Base-by-base conservation (phyloP, 2,329 filamentous ascomycete species). In the Microthyrium microscopicum region DNA sequence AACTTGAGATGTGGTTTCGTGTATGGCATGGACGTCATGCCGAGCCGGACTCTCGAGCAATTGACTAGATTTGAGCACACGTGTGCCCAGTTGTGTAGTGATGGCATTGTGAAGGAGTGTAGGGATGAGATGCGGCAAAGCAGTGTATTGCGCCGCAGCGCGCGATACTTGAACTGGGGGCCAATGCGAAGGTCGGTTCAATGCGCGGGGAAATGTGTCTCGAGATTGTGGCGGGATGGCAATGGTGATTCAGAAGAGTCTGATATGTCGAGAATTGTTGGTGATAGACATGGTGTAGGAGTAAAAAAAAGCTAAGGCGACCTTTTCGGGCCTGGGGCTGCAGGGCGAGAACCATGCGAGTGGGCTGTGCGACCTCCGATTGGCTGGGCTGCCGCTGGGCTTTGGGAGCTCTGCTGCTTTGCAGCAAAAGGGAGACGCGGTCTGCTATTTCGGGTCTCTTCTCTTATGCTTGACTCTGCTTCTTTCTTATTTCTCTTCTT, bases 11-110 rank as follows among this genome's bases (percentile, higher is more conserved):
- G 84, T 52, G 84, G 72, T 44, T 85, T 85, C 31, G 72, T 76
- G 60, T 77, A 76, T 29, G 77, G 73, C 41, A 93, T 68, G 5
- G 82, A 91, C 20, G 85, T 93, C 32, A 92, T 64, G 44, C 77
- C 80, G 1, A 94, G 72, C 1, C 77, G 74, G n/a, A 80, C 82
- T 48, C 74, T 74, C 36, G 78, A 78, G 44, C 80, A 81, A 63
- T 94, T 94, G 55, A 89, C 81, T 37, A 94, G 67, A 61, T 93
- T 84, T 44, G 83, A 84, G 66, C 81, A 91, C 58, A 85, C 73
- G 62, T 87, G 64, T 46, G 73, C 68, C 42, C 92, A 68, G 56
- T 77, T 72, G 51, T 70, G 63, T 57, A 93, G 68, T 47, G 75
- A 80, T n/a, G n/a, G n/a, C 76, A 82, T 80, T 43, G 39, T 44